These are phyloP conservation scores for Mucor irregularis DNA, from an alignment of 371 early-diverging fungal genomes.

Conservation along the genomic window DNA sequence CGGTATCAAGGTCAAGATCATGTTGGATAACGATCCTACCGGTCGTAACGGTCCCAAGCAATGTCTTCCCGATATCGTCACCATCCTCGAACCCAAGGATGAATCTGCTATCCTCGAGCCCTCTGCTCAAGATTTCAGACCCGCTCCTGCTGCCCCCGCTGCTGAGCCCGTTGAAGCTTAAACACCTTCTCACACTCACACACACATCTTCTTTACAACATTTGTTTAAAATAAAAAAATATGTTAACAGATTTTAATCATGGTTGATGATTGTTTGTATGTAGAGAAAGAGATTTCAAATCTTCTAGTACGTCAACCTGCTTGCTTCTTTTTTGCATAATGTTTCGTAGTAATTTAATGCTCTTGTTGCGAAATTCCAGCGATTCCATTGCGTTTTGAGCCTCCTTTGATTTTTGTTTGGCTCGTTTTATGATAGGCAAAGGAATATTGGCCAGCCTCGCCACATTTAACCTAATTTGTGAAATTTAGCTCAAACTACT, in stretches of 20 bases:
- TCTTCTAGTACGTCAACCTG: too few species aligned
- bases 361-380: neutral
- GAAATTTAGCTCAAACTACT: neutral
- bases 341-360: neutral
- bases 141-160: constrained; percentile 43
- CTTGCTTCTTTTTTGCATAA: neutral
- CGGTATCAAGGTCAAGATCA: constrained; percentile 99
- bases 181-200: neutral
- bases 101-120: constrained; percentile 74
- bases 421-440: constrained; percentile 55
- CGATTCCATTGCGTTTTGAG: constrained; percentile 38
- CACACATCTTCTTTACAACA: neutral
- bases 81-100: constrained; percentile 94
- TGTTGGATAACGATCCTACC: constrained; percentile 97
- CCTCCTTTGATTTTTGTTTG: constrained; percentile 52
- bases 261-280: too few species aligned
- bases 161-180: constrained; percentile 14
- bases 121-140: constrained; percentile 74
- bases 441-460: constrained; percentile 76
- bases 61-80: constrained; percentile 97
- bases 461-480: constrained; percentile 71
- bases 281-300: too few species aligned
- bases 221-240: neutral
- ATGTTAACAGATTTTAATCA: too few species aligned
- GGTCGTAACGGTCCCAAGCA: constrained; percentile 97